A percentile compares a stretch with the other conserved stretches of the same genome.
These are phyloP conservation scores for Lyophyllum decastes DNA, from an alignment of 768 basidiomycete species.

Conservation along the genomic window DNA sequence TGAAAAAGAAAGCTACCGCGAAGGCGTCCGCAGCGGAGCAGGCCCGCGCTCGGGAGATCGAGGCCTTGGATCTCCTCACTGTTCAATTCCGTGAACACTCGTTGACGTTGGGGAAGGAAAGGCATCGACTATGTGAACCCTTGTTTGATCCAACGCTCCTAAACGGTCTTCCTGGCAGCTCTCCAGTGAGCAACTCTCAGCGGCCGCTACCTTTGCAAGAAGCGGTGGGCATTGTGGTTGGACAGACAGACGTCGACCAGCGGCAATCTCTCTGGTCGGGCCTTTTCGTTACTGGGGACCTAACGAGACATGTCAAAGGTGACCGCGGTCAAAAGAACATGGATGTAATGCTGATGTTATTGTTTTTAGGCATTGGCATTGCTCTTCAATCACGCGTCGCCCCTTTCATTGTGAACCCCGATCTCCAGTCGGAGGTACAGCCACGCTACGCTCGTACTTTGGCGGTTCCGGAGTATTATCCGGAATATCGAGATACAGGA, in stretches of 20 bases:
- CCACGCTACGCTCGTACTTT: constrained; percentile 64
- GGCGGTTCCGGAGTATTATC: constrained; percentile 85
- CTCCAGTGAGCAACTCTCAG: constrained; percentile 24
- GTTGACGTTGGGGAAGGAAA: constrained; percentile 80
- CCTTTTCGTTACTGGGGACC: constrained; percentile 78
- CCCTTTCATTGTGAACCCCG: constrained; percentile 60
- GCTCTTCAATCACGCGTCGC: constrained; percentile 75
- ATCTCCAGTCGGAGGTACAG: constrained; percentile 72
- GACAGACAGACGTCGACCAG: constrained; percentile 60
- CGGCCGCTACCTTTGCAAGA: constrained; percentile 59
- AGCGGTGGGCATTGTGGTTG: constrained; percentile 64
- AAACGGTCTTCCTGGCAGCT: constrained; percentile 31
- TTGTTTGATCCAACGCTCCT: constrained; percentile 75
- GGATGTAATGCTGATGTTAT: not conserved
- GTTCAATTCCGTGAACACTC: constrained; percentile 71
- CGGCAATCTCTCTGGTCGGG: constrained; percentile 78
- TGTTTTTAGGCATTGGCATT: constrained; percentile 51
- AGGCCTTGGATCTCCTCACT: constrained; percentile 80
- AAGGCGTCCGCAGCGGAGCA: constrained; percentile 79
- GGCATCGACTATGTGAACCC: constrained; percentile 91
- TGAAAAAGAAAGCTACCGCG: constrained; percentile 73
- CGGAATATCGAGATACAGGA: constrained; percentile 85
- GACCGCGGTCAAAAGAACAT: constrained; percentile 10
- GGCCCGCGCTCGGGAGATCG: constrained; percentile 79
- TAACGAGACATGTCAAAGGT: constrained; percentile 76